Evolutionary conservation across 2,329 filamentous ascomycete species (phyloP).

Genomic region (Arachnopeziza araneosa): DNA sequence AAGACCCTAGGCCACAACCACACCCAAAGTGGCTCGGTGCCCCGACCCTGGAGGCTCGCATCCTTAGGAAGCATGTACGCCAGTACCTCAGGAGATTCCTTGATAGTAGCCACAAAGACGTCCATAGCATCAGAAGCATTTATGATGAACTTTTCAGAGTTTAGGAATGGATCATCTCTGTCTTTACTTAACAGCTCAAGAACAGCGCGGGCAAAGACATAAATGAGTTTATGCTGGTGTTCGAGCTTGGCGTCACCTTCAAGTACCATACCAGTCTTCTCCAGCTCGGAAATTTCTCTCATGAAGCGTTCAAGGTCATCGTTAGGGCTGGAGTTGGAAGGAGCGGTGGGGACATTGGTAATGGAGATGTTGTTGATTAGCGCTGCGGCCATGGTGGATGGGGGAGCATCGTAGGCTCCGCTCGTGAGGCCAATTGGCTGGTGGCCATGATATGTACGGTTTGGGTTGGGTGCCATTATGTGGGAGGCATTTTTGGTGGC

Average conservation of each 20-base stretch:
- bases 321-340: slow-evolving; percentile 47
- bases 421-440: slow-evolving; percentile 12
- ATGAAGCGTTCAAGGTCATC: slow-evolving; percentile 71
- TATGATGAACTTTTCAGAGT: slow-evolving; percentile 47
- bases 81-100: slow-evolving; percentile 68
- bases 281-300: slow-evolving; percentile 51
- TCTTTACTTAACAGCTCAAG: slow-evolving; percentile 58
- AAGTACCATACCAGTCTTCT: slow-evolving; percentile 33
- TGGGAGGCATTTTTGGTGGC: slow-evolving; percentile 14
- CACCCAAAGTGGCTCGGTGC: slow-evolving; percentile 57
- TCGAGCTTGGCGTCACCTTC: slow-evolving; percentile 60
- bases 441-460: not conserved
- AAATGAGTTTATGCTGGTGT: slow-evolving; percentile 81
- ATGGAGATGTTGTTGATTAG: slow-evolving; percentile 76
- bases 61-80: slow-evolving; percentile 38
- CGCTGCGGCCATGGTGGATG: slow-evolving; percentile 83
- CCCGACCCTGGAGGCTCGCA: slow-evolving; percentile 43
- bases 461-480: slow-evolving; percentile 21
- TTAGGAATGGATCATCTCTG: slow-evolving; percentile 57
- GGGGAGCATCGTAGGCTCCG: slow-evolving; percentile 39
- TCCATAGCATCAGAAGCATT: slow-evolving; percentile 69
- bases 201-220: slow-evolving; percentile 74
- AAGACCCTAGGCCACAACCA: slow-evolving; percentile 58
- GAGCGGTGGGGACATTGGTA: slow-evolving; percentile 53
- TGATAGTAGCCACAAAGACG: slow-evolving; percentile 69